Base-by-base conservation (phyloP, 306 rosid genomes). In the Ormosia emarginata region DNA sequence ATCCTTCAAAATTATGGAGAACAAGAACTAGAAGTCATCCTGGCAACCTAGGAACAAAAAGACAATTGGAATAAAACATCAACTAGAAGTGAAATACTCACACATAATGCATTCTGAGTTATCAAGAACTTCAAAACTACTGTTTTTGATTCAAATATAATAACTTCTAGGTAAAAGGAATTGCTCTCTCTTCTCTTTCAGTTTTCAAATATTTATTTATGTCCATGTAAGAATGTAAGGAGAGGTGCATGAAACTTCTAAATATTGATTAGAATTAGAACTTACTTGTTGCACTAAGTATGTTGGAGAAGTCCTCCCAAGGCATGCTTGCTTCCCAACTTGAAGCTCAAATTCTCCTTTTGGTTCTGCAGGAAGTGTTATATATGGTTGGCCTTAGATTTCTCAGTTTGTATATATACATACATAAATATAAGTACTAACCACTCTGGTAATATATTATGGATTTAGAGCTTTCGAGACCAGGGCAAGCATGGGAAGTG, bases 231-330 rank as follows among this genome's bases (percentile, higher is more conserved):
- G 24, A 59, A 58, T 36, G 24, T 40, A 6, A 41, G 8, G 41
- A 53, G 15, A 24, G 6, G 18, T 0, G 5, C 32, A 67, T 40
- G 12, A 14, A 67, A 78, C 46, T 52, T 78, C 12, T 55, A 18
- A 43, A 44, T 8, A 61, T 9, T 36, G 78, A 57, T 11, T 24
- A 40, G 13, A 59, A 57, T 11, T 24, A 40, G 13, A 59, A 87
- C 91, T 90, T 88, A 90, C 93, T 75, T 82, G 83, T 67, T 69
- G 37, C 69, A 61, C 47, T 50, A 61, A 78, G 74, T 14, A 82
- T 55, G 66, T 44, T 39, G 82, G 77, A 65, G 55, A 81, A 76
- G 57, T 79, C 84, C 84, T 88, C 86, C 85, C 78, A 52, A 74
- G 58, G 8, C 93, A 90, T 90, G 82, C 75, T 90, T 71, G 61